phyloP scores from a whole-genome alignment of 495 filamentous ascomycete genomes.

The Annulohypoxylon nitens region DNA sequence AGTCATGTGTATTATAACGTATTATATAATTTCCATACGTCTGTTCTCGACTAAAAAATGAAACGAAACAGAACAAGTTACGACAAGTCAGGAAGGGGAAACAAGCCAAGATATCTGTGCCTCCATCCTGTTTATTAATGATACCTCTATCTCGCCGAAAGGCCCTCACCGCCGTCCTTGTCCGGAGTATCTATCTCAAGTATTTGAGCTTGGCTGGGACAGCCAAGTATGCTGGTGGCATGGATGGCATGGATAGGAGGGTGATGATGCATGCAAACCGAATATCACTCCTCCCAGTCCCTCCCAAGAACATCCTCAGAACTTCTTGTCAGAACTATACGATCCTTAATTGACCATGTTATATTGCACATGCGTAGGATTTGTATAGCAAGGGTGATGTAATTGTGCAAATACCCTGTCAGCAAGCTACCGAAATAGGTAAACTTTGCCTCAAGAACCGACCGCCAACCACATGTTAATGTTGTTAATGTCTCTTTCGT shows the following conservation, averaged over 20 bases:
- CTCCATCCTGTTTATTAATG: conserved; percentile 20
- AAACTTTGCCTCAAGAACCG: conserved; percentile 22
- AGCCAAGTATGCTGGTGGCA: conserved; percentile 21
- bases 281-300: conserved; percentile 17
- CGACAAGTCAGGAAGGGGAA: conserved; percentile 11
- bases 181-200: conserved; percentile 42
- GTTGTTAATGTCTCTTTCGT: conserved; percentile 11
- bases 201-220: conserved; percentile 29
- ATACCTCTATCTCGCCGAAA: conserved; percentile 8
- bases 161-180: conserved; percentile 33
- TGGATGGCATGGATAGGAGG: not conserved
- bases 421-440: conserved; percentile 32
- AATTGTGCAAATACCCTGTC: conserved; percentile 33
- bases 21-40: conserved; percentile 17
- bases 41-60: conserved; percentile 14
- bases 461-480: conserved; percentile 11
- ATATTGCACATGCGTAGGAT: conserved; percentile 10
- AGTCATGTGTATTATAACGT: conserved; percentile 29
- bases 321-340: conserved; percentile 30
- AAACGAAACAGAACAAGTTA: conserved; percentile 21
- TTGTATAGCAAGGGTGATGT: conserved; percentile 32
- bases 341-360: not conserved
- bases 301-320: not conserved
- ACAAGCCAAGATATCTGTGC: conserved; percentile 31
- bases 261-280: conserved; percentile 24